phyloP scores from a whole-genome alignment of 768 basidiomycete genomes.

The Trametes cingulata region DNA sequence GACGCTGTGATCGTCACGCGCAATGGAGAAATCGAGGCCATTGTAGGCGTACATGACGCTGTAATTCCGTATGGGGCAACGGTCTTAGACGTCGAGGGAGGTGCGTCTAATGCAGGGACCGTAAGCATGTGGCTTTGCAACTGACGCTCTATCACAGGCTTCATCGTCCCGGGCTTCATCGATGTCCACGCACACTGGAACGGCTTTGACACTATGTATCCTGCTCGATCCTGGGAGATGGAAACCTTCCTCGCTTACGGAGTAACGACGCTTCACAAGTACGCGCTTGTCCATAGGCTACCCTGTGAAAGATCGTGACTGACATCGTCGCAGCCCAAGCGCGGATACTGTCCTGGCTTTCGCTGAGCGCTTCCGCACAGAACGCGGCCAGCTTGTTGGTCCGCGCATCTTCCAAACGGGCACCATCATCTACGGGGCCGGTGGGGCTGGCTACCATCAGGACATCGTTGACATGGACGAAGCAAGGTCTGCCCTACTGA shows the following conservation, averaged over 20 bases:
- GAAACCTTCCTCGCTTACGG: constrained; percentile 76
- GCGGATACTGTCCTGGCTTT: constrained; percentile 61
- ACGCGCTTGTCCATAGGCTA: constrained; percentile 22
- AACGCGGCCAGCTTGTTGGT: constrained; percentile 67
- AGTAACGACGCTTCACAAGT: constrained; percentile 79
- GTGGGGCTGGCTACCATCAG: constrained; percentile 48
- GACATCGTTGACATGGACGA: constrained; percentile 63
- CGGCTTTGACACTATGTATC: constrained; percentile 52
- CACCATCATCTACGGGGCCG: constrained; percentile 60
- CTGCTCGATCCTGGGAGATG: constrained; percentile 72
- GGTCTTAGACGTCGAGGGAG: constrained; percentile 60
- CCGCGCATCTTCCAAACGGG: constrained; percentile 76
- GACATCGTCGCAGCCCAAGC: constrained; percentile 51
- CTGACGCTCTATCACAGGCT: constrained; percentile 42
- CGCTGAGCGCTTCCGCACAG: constrained; percentile 65
- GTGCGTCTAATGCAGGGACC: constrained; percentile 33
- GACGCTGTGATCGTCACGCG: constrained; percentile 55
- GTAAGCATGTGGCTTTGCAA: neutral
- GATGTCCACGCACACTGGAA: constrained; percentile 79
- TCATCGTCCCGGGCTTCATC: constrained; percentile 69
- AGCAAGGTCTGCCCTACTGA: constrained; percentile 62
- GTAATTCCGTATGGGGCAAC: constrained; percentile 36
- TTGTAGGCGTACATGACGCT: constrained; percentile 35
- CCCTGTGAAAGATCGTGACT: neutral
- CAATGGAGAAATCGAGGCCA: constrained; percentile 53